A percentile compares a stretch with the other conserved stretches of the same genome.
Conservation (phyloP, 1,139 yeast genomes). For the Yamadazyma pseudoaaseri region DNA sequence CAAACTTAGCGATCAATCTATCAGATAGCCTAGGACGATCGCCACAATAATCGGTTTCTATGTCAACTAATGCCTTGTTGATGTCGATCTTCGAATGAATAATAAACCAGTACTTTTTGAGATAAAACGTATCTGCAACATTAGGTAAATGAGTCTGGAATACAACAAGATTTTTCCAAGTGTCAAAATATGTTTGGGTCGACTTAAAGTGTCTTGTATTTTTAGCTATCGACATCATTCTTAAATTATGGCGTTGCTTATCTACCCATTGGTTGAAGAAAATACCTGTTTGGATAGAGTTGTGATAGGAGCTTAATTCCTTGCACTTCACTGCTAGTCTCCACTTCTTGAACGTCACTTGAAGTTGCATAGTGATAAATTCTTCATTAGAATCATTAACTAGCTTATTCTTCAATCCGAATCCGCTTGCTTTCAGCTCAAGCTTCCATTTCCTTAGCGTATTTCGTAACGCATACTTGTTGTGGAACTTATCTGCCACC, state of each 20-base stretch:
- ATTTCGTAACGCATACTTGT: neutral
- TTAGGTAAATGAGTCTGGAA: conserved; percentile 3
- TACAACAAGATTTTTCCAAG: conserved; percentile 3
- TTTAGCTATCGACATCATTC: too few relatives aligned
- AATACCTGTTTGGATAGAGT: neutral
- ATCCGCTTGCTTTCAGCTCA: conserved; percentile 2
- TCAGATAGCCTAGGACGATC: neutral
- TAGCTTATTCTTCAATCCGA: neutral
- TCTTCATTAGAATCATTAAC: conserved; percentile 1
- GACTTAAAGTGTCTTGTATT: too few relatives aligned
- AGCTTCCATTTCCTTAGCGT: conserved; percentile 7
- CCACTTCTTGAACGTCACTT: conserved; percentile 9
- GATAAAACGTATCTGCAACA: conserved; percentile 7
- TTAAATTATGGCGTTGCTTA: too few relatives aligned
- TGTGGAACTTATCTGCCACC: conserved; percentile 2
- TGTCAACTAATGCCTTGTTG: neutral
- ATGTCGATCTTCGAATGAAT: conserved; percentile 3
- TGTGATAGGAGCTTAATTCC: neutral
- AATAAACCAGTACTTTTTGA: conserved; percentile 8
- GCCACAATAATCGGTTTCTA: neutral
- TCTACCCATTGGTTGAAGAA: conserved; percentile 3
- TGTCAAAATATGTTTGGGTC: neutral
- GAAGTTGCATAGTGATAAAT: neutral
- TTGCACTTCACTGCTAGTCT: conserved; percentile 2
- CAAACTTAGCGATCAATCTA: conserved; percentile 1